phyloP scores from a whole-genome alignment of 2,329 filamentous ascomycete species.

The Clathrospora elynae region DNA sequence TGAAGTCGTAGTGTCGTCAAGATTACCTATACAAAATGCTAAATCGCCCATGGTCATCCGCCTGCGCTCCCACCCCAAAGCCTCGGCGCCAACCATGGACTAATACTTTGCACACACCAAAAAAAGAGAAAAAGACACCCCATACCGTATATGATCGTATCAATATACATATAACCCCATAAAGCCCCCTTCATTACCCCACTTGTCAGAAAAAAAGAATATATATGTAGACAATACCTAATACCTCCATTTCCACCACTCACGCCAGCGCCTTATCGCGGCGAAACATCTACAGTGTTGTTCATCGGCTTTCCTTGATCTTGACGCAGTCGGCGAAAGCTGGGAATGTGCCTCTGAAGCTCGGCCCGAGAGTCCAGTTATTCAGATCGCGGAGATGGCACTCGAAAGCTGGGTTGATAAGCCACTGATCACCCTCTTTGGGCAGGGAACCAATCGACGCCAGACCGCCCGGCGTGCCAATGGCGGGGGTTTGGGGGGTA shows the following conservation, averaged over 20 bases:
- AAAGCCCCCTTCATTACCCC: no score
- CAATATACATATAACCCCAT: no score
- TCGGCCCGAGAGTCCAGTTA: slow-evolving; percentile 80
- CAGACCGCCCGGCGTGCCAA: slow-evolving; percentile 25
- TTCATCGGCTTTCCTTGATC: slow-evolving; percentile 39
- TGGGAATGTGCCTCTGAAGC: slow-evolving; percentile 70
- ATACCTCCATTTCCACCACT: slow-evolving; percentile 4
- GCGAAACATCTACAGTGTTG: slow-evolving; percentile 16
- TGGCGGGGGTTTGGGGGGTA: slow-evolving; percentile 26
- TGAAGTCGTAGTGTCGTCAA: no score
- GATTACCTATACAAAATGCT: no score
- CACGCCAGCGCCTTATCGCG: slow-evolving; percentile 2
- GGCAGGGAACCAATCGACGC: slow-evolving; percentile 15
- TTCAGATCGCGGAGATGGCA: slow-evolving; percentile 73
- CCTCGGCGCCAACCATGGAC: no score
- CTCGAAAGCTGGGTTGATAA: slow-evolving; percentile 88
- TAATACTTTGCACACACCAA: no score
- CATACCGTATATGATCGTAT: no score
- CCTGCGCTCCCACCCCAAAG: no score
- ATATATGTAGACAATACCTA: no score
- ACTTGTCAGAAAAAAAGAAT: no score
- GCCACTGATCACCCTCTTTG: slow-evolving; percentile 62
- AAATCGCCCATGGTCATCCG: no score
- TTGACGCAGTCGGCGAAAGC: slow-evolving; percentile 49
- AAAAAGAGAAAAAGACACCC: no score